Evolutionary conservation across 345 rosid species (phyloP).

Genomic region (Gossypium anomalum): DNA sequence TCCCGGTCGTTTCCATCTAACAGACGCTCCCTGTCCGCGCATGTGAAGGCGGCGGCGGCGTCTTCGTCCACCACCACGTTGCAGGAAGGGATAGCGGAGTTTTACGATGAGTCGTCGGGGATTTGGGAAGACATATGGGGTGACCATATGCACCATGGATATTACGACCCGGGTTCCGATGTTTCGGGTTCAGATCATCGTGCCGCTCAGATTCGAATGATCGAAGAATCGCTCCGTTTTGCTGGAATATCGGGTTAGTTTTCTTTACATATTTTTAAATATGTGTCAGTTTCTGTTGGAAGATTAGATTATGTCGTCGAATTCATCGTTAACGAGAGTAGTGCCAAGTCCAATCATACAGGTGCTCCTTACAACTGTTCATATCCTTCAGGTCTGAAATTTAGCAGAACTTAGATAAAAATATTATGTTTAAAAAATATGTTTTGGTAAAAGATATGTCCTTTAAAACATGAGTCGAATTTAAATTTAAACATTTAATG

Average conservation of each 20-base stretch:
- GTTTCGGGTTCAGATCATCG: constrained; percentile 50
- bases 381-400: too few species aligned
- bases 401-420: too few species aligned
- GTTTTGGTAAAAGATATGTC: too few species aligned
- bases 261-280: not conserved
- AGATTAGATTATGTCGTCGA: not conserved
- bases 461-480: accelerated
- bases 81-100: constrained; percentile 67
- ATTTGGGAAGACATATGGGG: constrained; percentile 92
- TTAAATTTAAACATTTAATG: too few species aligned
- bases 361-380: too few species aligned
- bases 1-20: not conserved
- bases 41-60: constrained; percentile 12
- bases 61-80: constrained; percentile 20
- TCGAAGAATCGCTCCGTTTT: constrained; percentile 72
- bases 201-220: constrained; percentile 81
- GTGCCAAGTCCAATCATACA: too few species aligned
- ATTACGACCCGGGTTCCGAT: constrained; percentile 46
- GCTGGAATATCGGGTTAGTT: constrained; percentile 54
- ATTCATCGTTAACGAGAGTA: not conserved
- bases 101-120: constrained; percentile 81
- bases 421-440: too few species aligned
- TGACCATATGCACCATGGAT: constrained; percentile 96
- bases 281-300: not conserved
- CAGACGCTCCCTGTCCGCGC: not conserved